Evolutionary conservation across 2,329 filamentous ascomycete species (phyloP).

Genomic region (Paecilomyces sp.): DNA sequence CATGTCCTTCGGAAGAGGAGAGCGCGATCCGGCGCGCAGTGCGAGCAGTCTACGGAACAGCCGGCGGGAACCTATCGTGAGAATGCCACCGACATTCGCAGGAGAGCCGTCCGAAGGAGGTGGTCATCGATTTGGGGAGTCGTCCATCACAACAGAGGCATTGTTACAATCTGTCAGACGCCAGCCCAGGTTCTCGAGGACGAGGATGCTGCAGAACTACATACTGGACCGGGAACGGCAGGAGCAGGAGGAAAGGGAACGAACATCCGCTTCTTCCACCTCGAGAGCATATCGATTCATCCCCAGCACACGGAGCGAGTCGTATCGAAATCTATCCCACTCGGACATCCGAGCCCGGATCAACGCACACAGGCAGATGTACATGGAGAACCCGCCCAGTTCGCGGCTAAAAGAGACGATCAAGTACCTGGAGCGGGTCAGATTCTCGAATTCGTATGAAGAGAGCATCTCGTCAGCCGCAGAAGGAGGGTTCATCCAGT

Average conservation of each 20-base stretch:
- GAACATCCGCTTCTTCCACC: constrained; percentile 1
- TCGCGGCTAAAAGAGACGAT: constrained; percentile 50
- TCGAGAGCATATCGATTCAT: constrained; percentile 16
- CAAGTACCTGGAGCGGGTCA: constrained; percentile 54
- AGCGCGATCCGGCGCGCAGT: constrained; percentile 13
- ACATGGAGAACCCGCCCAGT: constrained; percentile 25
- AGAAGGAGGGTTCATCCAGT: constrained; percentile 46
- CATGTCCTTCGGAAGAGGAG: constrained; percentile 20
- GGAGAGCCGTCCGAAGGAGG: constrained; percentile 17
- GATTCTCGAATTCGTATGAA: constrained; percentile 45
- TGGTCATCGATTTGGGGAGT: constrained; percentile 14
- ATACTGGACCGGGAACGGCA: constrained; percentile 27
- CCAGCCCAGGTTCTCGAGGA: constrained; percentile 30
- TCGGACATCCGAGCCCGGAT: constrained; percentile 27
- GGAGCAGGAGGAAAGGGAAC: constrained; percentile 11
- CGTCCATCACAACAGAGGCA: constrained; percentile 25
- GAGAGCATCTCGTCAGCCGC: constrained; percentile 49
- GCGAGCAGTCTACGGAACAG: constrained; percentile 14
- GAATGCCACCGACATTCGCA: constrained; percentile 10
- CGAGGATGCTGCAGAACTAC: constrained; percentile 33
- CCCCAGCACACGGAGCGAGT: constrained; percentile 20
- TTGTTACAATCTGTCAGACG: constrained; percentile 35
- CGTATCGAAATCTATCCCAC: constrained; percentile 21
- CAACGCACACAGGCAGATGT: constrained; percentile 28
- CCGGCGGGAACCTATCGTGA: constrained; percentile 15